Evolutionary conservation across 352 stramenopile species (phyloP), one percentile per base, ranked within the genome.

Genomic region (Pythium brachiatum): DNA sequence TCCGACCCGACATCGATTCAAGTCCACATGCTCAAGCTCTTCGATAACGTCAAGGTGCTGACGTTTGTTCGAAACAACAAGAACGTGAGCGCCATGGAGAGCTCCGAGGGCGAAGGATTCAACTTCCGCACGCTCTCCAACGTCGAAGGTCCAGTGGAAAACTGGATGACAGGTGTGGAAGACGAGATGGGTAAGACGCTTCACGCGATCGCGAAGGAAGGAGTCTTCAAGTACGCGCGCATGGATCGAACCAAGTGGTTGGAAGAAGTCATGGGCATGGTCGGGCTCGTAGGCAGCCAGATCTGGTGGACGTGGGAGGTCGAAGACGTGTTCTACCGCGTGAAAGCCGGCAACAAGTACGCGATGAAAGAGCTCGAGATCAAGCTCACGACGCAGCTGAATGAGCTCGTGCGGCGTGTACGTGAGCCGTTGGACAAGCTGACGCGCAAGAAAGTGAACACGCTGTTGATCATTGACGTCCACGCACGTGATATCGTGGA

Each of bases 281-380:
- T 98, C 8, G 89, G 88, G 1, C 80, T 98, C 3, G 88, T 94
- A 0, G 94, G 92, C 21, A 96, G 83, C 62, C 94, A 98, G 62
- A 96, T 98, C 41, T 97, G 90, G 91, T 97, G 91, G 91, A 97
- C 91, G 0, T 97, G 91, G 90, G 86, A 98, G 51, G 92, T 98
- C 36, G 92, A 98, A 57, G 92, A 98, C 54, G 89, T 95, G 7
- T 98, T 98, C 44, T 75, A 85, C 20, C 81, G 84, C 9, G 92
- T 97, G 31, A 92, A 91, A 60, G 70, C 65, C 21, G 92, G 92
- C 7, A 94, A 97, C 67, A 97, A 97, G 65, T 96, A 97, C 57
- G 94, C 90, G 2, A 96, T 98, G 84, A 98, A 98, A 64, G 86
- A 96, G 25, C 76, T 98, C 3, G 90, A 97, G 64, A 68, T 73